These are phyloP conservation scores for Boeremia lycopersici DNA, from an alignment of 2,329 filamentous ascomycete genomes.

Conservation along the genomic window DNA sequence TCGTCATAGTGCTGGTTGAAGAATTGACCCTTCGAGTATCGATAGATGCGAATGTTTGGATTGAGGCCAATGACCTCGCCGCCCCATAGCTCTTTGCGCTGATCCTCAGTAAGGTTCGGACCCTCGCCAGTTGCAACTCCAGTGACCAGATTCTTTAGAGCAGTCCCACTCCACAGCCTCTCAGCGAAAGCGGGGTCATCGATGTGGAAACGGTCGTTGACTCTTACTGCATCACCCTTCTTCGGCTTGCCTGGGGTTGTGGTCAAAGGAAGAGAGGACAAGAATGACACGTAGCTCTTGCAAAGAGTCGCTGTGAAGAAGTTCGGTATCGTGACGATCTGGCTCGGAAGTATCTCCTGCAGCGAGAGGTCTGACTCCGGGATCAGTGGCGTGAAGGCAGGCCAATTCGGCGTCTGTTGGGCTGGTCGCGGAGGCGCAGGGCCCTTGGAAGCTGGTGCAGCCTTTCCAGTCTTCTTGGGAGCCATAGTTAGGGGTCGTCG, in stretches of 20 bases:
- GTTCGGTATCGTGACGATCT: slow-evolving; percentile 74
- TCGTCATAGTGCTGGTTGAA: slow-evolving; percentile 96
- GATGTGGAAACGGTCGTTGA: slow-evolving; percentile 89
- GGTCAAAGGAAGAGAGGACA: slow-evolving; percentile 70
- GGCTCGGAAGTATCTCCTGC: slow-evolving; percentile 62
- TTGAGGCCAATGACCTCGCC: slow-evolving; percentile 84
- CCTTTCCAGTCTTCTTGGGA: slow-evolving; percentile 40
- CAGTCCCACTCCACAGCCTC: slow-evolving; percentile 77
- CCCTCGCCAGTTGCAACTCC: slow-evolving; percentile 44
- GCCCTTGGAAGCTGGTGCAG: slow-evolving; percentile 10
- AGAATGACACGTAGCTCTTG: slow-evolving; percentile 75
- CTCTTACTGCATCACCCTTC: slow-evolving; percentile 78
- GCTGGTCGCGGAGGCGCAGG: slow-evolving; percentile 2
- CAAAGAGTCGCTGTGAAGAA: slow-evolving; percentile 79
- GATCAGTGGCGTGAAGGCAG: slow-evolving; percentile 70
- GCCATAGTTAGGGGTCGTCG: slow-evolving; percentile 25
- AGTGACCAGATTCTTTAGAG: slow-evolving; percentile 66
- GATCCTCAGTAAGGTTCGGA: slow-evolving; percentile 35
- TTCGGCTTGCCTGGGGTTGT: slow-evolving; percentile 82
- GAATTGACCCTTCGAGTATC: slow-evolving; percentile 84
- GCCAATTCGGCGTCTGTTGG: slow-evolving; percentile 65
- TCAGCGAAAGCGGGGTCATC: slow-evolving; percentile 76
- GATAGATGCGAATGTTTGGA: slow-evolving; percentile 86
- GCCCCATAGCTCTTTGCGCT: slow-evolving; percentile 66
- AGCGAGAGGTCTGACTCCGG: slow-evolving; percentile 69